Evolutionary conservation across 2,329 filamentous ascomycete species (phyloP).

Genomic region (Pseudocercospora fuligena): DNA sequence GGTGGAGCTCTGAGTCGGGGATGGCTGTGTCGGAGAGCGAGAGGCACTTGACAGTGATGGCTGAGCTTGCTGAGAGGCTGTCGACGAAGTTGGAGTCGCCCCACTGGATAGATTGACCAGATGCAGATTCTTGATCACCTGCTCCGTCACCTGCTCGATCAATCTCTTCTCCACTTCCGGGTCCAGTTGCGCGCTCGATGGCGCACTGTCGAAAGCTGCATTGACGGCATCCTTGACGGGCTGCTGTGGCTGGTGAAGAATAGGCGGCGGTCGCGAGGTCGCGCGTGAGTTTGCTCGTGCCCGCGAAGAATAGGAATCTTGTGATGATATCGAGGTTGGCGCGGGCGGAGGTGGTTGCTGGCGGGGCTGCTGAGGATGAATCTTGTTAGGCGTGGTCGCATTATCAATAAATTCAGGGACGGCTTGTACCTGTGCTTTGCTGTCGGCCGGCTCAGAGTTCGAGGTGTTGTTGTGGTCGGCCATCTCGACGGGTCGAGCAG

Average conservation of each 20-base stretch:
- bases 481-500: constrained; percentile 15
- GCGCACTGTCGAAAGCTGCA: constrained; percentile 59
- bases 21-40: constrained; percentile 37
- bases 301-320: constrained; percentile 23
- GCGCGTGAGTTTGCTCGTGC: constrained; percentile 23
- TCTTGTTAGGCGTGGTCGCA: constrained; percentile 6
- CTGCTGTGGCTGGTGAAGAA: constrained; percentile 40
- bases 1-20: constrained; percentile 33
- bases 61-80: constrained; percentile 35
- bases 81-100: constrained; percentile 31
- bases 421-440: neutral
- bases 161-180: constrained; percentile 66
- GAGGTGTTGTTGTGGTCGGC: constrained; percentile 16
- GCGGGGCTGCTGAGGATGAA: constrained; percentile 7
- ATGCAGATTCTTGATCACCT: constrained; percentile 50
- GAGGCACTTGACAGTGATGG: constrained; percentile 38
- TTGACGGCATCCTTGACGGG: constrained; percentile 63
- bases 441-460: neutral
- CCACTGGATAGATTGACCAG: constrained; percentile 28
- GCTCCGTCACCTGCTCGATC: constrained; percentile 61
- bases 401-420: too few relatives aligned
- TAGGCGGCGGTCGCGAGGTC: constrained; percentile 22
- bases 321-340: constrained; percentile 12
- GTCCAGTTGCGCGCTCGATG: constrained; percentile 57
- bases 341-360: constrained; percentile 10